Conservation (phyloP, 306 rosid species). For the Arachis hypogaea region DNA sequence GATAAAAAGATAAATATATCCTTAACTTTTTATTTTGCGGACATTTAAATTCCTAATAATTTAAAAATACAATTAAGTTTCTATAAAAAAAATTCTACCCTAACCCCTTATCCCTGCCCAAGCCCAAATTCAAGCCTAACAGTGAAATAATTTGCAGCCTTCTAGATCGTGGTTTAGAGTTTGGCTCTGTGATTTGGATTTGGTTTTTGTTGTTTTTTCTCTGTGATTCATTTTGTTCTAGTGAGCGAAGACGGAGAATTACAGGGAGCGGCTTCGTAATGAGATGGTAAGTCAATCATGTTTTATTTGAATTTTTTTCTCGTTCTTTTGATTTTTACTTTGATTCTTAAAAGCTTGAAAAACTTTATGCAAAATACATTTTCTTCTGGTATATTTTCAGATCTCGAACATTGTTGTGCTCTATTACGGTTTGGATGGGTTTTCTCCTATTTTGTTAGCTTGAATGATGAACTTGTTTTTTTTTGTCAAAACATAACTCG, state of each 20-base stretch:
- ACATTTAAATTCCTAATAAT: too few relatives aligned
- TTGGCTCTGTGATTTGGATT: conserved; percentile 55
- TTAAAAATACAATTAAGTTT: too few relatives aligned
- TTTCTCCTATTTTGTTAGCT: conserved; percentile 29
- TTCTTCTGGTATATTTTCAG: conserved; percentile 43
- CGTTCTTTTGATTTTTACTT: conserved; percentile 14
- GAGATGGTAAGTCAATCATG: conserved; percentile 73
- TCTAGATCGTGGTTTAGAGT: conserved; percentile 81
- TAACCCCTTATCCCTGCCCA: too few relatives aligned
- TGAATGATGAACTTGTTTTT: conserved; percentile 30
- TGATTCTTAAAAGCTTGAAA: conserved; percentile 25
- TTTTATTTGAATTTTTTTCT: neutral
- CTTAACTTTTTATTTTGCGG: too few relatives aligned
- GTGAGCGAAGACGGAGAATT: conserved; percentile 71
- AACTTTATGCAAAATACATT: conserved; percentile 26
- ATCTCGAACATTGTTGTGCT: conserved; percentile 61
- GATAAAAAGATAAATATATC: too few relatives aligned
- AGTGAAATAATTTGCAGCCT: conserved; percentile 37
- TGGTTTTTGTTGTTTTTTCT: conserved; percentile 40
- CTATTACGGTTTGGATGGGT: conserved; percentile 14
- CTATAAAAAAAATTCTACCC: too few relatives aligned
- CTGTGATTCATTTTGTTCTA: conserved; percentile 41
- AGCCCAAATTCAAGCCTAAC: too few relatives aligned
- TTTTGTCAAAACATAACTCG: neutral
- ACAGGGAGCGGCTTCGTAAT: conserved; percentile 60